A percentile compares a stretch with the other conserved stretches of the same genome.
Conservation (phyloP, 192 early-diverging fungal species). For the Coemansia sp. region DNA sequence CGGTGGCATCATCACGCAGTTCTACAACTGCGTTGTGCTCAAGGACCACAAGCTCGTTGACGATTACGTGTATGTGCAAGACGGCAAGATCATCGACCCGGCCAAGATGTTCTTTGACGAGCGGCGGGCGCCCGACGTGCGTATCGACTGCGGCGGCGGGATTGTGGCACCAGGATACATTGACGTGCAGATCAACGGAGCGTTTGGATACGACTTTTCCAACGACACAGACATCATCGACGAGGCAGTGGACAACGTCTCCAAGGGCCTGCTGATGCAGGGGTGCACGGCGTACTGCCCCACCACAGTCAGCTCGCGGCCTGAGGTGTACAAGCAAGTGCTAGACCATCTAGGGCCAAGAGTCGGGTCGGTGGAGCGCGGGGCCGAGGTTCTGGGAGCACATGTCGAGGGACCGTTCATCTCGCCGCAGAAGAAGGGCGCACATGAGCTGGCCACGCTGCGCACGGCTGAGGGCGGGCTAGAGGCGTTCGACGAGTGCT, state of each 20-base stretch:
- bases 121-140: constrained; percentile 63
- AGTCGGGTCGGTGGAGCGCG: constrained; percentile 60
- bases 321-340: constrained; percentile 73
- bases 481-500: constrained; percentile 66
- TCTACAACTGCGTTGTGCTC: constrained; percentile 76
- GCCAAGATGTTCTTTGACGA: constrained; percentile 70
- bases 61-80: constrained; percentile 72
- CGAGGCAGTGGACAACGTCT: constrained; percentile 65
- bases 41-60: constrained; percentile 75
- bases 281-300: constrained; percentile 84
- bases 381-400: constrained; percentile 72
- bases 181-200: constrained; percentile 83
- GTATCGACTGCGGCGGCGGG: constrained; percentile 71
- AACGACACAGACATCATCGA: constrained; percentile 64
- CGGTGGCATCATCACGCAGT: constrained; percentile 60
- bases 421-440: constrained; percentile 72
- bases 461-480: constrained; percentile 64
- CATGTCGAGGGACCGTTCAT: constrained; percentile 76
- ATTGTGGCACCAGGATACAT: constrained; percentile 81
- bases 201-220: constrained; percentile 79
- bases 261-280: constrained; percentile 72
- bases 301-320: constrained; percentile 73
- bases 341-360: constrained; percentile 61
- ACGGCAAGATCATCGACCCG: constrained; percentile 78
- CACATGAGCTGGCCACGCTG: constrained; percentile 68